phyloP scores from a whole-genome alignment of 306 rosid species.

The Myrica gale region DNA sequence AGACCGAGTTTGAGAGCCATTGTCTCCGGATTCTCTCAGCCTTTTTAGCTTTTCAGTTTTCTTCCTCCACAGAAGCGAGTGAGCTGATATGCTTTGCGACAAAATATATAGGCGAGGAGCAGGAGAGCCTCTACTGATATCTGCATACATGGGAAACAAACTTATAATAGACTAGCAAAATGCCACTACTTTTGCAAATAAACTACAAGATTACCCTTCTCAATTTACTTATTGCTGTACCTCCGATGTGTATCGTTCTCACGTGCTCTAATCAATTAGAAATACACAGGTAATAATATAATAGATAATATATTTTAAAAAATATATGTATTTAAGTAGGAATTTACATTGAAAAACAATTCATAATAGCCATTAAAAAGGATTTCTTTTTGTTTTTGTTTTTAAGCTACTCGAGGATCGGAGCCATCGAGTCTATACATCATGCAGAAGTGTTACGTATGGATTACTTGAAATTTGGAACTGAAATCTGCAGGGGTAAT shows the following conservation, averaged over 20 bases:
- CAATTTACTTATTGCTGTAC: background rate
- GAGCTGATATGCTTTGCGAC: background rate
- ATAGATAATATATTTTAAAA: too few relatives aligned
- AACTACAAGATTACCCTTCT: background rate
- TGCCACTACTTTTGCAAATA: background rate
- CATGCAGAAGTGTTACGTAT: too few relatives aligned
- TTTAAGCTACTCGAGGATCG: too few relatives aligned
- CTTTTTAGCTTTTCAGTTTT: background rate
- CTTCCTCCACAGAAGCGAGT: constrained; percentile 26
- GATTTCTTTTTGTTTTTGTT: too few relatives aligned
- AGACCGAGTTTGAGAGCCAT: constrained; percentile 64
- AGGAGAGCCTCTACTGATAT: background rate
- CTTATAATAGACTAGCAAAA: background rate
- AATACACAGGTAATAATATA: too few relatives aligned
- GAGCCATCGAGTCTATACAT: too few relatives aligned
- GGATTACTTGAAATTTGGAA: too few relatives aligned
- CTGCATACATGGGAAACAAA: background rate
- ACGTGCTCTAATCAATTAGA: too few relatives aligned
- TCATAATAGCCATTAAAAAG: too few relatives aligned
- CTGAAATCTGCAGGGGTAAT: background rate
- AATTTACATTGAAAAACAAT: too few relatives aligned
- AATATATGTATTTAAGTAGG: too few relatives aligned
- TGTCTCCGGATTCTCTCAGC: background rate
- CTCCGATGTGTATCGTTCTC: too few relatives aligned
- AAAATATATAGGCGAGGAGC: background rate